Percentiles rank a stretch among this genome's conserved stretches.
phyloP scores from a whole-genome alignment of 1,139 yeast genomes.

The Candida glucosophila region DNA sequence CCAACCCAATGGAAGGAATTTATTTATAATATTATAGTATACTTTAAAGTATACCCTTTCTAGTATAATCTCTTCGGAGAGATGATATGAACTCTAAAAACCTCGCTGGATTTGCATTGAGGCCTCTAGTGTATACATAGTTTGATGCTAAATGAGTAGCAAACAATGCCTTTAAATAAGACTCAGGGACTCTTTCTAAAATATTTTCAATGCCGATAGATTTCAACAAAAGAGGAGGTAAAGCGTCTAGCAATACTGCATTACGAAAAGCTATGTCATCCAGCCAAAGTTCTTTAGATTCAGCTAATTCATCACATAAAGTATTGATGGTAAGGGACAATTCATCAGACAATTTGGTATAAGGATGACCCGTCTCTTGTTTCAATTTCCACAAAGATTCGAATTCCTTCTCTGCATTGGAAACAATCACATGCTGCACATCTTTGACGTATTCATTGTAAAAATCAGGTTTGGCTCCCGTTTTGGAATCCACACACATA shows the following conservation, averaged over 20 bases:
- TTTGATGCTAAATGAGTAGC: slow-evolving; percentile 86
- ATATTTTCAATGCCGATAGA: slow-evolving; percentile 72
- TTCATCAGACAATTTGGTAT: slow-evolving; percentile 76
- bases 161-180: slow-evolving; percentile 82
- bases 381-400: slow-evolving; percentile 80
- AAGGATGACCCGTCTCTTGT: slow-evolving; percentile 55
- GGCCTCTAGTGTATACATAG: slow-evolving; percentile 82
- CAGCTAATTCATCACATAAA: slow-evolving; percentile 80
- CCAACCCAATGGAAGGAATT: not conserved
- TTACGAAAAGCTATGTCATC: slow-evolving; percentile 73
- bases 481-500: slow-evolving; percentile 60
- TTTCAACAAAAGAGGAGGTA: slow-evolving; percentile 66
- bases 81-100: slow-evolving; percentile 65
- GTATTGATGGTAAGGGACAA: slow-evolving; percentile 82
- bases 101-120: slow-evolving; percentile 73
- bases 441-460: slow-evolving; percentile 75
- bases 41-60: slow-evolving; percentile 9
- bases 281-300: slow-evolving; percentile 77
- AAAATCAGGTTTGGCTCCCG: slow-evolving; percentile 56
- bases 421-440: slow-evolving; percentile 68
- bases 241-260: slow-evolving; percentile 65
- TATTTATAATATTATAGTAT: not conserved
- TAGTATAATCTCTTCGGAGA: slow-evolving; percentile 30
- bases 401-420: slow-evolving; percentile 79
- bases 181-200: slow-evolving; percentile 72